Conservation (phyloP, 257 asterid genomes). For the Asclepias syriaca region DNA sequence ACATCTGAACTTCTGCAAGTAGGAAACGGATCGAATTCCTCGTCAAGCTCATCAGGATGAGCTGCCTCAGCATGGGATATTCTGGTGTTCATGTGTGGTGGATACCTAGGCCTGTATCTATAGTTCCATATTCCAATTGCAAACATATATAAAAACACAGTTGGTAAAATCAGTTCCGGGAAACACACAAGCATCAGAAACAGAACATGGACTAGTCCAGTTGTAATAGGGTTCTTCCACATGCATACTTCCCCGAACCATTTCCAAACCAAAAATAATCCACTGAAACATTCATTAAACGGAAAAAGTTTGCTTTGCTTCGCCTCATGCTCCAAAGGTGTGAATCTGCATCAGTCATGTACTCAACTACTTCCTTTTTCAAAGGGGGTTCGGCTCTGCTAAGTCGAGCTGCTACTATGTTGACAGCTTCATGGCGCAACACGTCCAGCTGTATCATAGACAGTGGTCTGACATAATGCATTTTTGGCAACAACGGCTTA, state of each 20-base stretch:
- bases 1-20: constrained; percentile 46
- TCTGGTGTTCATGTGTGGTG: constrained; percentile 86
- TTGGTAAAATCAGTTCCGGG: constrained; percentile 76
- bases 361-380: constrained; percentile 68
- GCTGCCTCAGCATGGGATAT: constrained; percentile 71
- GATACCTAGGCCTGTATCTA: constrained; percentile 55
- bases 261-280: constrained; percentile 46
- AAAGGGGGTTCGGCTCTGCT: constrained; percentile 91
- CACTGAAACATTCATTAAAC: constrained; percentile 57
- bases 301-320: constrained; percentile 80
- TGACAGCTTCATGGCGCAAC: constrained; percentile 78
- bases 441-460: constrained; percentile 54
- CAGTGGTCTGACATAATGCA: constrained; percentile 78
- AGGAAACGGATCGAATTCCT: constrained; percentile 83
- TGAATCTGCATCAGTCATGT: constrained; percentile 71
- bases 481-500: constrained; percentile 72
- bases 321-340: constrained; percentile 98
- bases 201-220: constrained; percentile 68
- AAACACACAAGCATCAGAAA: constrained; percentile 59
- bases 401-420: constrained; percentile 61
- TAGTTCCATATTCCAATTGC: constrained; percentile 78
- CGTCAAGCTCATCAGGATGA: constrained; percentile 81
- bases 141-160: constrained; percentile 70
- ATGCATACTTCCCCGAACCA: constrained; percentile 75
- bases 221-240: constrained; percentile 76